These are phyloP conservation scores for Aspergillus aculeatus DNA, from an alignment of 2,329 filamentous ascomycete species.

Conservation along the genomic window DNA sequence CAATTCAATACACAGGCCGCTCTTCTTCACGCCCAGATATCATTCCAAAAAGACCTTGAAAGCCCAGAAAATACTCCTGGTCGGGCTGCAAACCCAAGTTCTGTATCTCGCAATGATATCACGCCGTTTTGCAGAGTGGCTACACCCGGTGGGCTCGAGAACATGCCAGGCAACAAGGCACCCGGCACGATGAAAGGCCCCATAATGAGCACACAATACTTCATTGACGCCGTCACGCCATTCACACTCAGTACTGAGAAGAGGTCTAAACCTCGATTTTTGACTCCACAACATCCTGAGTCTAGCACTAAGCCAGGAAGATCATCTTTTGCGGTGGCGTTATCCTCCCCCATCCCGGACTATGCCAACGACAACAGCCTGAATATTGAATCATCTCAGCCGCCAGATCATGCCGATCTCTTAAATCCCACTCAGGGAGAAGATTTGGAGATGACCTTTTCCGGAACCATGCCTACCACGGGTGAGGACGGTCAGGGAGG, in stretches of 20 bases:
- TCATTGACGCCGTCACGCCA: conserved; percentile 42
- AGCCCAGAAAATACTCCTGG: conserved; percentile 25
- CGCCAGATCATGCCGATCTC: conserved; percentile 6
- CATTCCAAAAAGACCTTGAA: conserved; percentile 40
- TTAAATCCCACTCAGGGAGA: conserved; percentile 18
- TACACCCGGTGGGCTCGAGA: conserved; percentile 9
- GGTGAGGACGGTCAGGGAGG: conserved; percentile 38
- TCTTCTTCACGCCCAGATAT: conserved; percentile 38
- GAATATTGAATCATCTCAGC: conserved; percentile 9
- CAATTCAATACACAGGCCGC: conserved; percentile 44
- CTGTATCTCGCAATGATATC: conserved; percentile 18
- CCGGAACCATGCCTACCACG: conserved; percentile 33
- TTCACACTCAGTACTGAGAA: conserved; percentile 40
- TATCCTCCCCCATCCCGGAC: conserved; percentile 9
- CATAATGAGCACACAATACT: conserved; percentile 41
- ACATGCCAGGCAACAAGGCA: conserved; percentile 5
- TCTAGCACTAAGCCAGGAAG: conserved; percentile 20
- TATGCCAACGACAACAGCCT: conserved; percentile 7
- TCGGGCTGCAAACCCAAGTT: conserved; percentile 14
- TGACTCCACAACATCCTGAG: conserved; percentile 6
- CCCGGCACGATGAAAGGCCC: conserved; percentile 19
- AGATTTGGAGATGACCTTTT: conserved; percentile 32
- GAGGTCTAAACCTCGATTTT: conserved; percentile 7
- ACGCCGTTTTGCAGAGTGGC: conserved; percentile 33
- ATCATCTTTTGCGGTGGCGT: conserved; percentile 19